Evolutionary conservation across 2,329 filamentous ascomycete genomes (phyloP), one percentile per base, ranked within the genome.

Genomic region (Ophiostoma ips): DNA sequence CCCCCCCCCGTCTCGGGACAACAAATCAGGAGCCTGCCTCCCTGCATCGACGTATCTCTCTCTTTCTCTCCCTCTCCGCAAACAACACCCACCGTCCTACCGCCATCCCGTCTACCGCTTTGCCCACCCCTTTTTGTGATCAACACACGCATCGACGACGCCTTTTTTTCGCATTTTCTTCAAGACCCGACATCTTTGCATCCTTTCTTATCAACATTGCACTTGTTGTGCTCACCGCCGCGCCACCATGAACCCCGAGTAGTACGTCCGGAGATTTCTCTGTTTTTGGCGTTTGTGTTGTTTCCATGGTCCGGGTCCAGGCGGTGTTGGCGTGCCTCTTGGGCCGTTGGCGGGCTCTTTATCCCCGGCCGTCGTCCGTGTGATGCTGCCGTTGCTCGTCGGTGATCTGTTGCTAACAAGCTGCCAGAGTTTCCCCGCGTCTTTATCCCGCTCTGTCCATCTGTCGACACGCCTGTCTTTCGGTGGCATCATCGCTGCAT

Each of bases 241-340:
- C 53, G 63, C 64, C 75, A 86, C 62, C 66, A 92, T 92, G 86
- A 92, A 92, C 77, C 86, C 86, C 66, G 86, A 92, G 86, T 92
- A 77, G 86, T 92, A 81, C 54, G 59, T 56, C 50, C 56, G 48
- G n/a, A 45, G 33, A n/a, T n/a, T n/a, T 55, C 55, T 56, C 52
- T 48, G 50, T 54, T 31, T 46, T 36, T 46, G 18, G 34, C 24
- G 5, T 28, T 28, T 8, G 15, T 12, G 5, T 28, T 28, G 24
- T 28, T 28, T 28, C 24, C 24, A 28, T 28, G 24, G 24, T n/a
- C n/a, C n/a, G n/a, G n/a, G n/a, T n/a, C n/a, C 21, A 19, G 13
- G 21, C 13, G 19, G 38, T 41, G 24, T 41, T 28, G 38, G 21
- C 19, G 6, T 41, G 38, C 21, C 38, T 41, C 12, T 7, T 21